Evolutionary conservation across 352 stramenopile genomes (phyloP).

Genomic region (Phytophthora cactorum): DNA sequence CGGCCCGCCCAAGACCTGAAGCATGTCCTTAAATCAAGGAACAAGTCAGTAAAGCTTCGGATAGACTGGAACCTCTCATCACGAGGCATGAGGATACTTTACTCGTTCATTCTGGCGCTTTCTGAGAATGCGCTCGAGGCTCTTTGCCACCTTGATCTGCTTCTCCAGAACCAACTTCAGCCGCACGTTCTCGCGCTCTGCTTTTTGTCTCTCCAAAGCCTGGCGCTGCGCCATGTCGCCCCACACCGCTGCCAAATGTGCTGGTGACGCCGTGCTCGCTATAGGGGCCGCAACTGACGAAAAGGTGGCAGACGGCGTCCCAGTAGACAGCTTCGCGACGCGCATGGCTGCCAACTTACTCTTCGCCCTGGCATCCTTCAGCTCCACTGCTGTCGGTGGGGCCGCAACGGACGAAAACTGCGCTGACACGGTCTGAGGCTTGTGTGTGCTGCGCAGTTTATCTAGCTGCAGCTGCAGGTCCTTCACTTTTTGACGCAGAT

Average conservation of each 20-base stretch:
- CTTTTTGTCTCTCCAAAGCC: constrained; percentile 40
- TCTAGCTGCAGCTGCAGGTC: constrained; percentile 43
- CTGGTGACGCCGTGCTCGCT: constrained; percentile 16
- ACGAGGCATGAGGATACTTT: constrained; percentile 31
- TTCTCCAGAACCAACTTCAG: constrained; percentile 56
- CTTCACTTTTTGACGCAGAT: constrained; percentile 45
- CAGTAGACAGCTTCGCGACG: constrained; percentile 12
- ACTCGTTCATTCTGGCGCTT: constrained; percentile 47
- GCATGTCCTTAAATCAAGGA: constrained; percentile 33
- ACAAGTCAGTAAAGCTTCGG: constrained; percentile 26
- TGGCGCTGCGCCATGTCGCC: constrained; percentile 50
- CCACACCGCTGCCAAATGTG: constrained; percentile 45
- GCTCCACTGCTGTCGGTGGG: constrained; percentile 13
- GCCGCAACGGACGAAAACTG: constrained; percentile 39
- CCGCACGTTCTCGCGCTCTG: constrained; percentile 54
- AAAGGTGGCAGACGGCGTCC: constrained; percentile 27
- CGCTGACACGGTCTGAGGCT: constrained; percentile 32
- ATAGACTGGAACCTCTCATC: constrained; percentile 18
- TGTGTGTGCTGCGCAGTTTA: constrained; percentile 29
- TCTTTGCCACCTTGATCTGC: constrained; percentile 56
- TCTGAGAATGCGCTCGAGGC: constrained; percentile 42
- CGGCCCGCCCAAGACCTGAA: constrained; percentile 32
- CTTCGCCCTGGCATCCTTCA: constrained; percentile 20
- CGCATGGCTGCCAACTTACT: constrained; percentile 18
- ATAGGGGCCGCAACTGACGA: constrained; percentile 33